phyloP scores from a whole-genome alignment of 2,329 filamentous ascomycete genomes.

The Talaromyces sp. region DNA sequence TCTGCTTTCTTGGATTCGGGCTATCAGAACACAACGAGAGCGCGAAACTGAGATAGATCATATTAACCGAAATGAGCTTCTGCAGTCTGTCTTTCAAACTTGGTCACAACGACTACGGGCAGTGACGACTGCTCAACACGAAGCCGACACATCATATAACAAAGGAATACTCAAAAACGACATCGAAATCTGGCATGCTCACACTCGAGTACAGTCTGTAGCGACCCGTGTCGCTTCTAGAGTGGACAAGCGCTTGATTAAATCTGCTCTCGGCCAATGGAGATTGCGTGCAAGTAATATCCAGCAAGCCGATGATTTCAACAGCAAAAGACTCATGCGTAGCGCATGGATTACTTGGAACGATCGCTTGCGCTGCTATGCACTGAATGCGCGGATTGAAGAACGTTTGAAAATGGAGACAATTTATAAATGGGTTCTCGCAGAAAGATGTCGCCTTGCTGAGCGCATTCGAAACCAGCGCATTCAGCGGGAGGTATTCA shows the following conservation, averaged over 20 bases:
- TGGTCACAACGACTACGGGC: slow-evolving; percentile 30
- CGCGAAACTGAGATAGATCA: slow-evolving; percentile 34
- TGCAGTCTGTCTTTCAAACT: slow-evolving; percentile 25
- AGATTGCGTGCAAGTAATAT: slow-evolving; percentile 39
- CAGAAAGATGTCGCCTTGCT: slow-evolving; percentile 39
- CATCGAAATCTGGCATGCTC: slow-evolving; percentile 39
- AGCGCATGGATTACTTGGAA: slow-evolving; percentile 61
- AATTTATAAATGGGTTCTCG: slow-evolving; percentile 59
- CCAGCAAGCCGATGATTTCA: slow-evolving; percentile 45
- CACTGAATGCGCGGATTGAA: slow-evolving; percentile 49
- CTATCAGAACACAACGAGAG: slow-evolving; percentile 35
- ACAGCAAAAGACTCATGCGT: slow-evolving; percentile 49
- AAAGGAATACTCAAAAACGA: slow-evolving; percentile 31
- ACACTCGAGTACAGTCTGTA: slow-evolving; percentile 39
- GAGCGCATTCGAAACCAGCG: slow-evolving; percentile 35
- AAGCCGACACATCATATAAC: slow-evolving; percentile 26
- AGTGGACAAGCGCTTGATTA: slow-evolving; percentile 42
- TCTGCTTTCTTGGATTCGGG: slow-evolving; percentile 36
- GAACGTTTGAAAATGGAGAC: slow-evolving; percentile 51
- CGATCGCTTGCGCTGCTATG: slow-evolving; percentile 52
- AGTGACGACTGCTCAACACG: slow-evolving; percentile 22
- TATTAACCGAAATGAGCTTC: slow-evolving; percentile 21
- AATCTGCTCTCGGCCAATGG: slow-evolving; percentile 48
- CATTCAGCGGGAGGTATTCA: slow-evolving; percentile 34
- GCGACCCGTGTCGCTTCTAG: slow-evolving; percentile 39